Evolutionary conservation across 1,139 yeast genomes (phyloP).

Genomic region (Candida sp.): DNA sequence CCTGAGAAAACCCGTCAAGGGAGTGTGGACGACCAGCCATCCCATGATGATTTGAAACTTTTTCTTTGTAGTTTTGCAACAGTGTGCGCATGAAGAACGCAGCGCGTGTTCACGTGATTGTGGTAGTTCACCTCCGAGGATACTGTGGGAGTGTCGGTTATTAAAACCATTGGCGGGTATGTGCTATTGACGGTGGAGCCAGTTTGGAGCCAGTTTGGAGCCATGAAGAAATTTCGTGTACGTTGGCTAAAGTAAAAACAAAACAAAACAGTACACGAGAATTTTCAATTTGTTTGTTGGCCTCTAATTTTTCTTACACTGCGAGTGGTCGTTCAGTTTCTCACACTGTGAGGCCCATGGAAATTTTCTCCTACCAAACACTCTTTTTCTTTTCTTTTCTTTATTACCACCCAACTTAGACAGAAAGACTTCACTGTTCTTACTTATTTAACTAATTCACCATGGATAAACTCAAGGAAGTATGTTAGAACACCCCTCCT

Average conservation of each 20-base stretch:
- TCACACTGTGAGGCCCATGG: background rate
- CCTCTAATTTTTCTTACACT: background rate
- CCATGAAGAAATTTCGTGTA: background rate
- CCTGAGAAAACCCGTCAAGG: background rate
- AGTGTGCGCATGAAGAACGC: background rate
- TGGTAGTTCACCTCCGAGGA: too few species aligned
- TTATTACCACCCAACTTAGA: too few species aligned
- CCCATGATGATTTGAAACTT: background rate
- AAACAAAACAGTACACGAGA: background rate
- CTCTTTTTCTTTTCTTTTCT: background rate
- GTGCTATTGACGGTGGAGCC: too few species aligned
- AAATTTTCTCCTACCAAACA: conserved; percentile 1
- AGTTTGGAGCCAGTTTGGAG: background rate
- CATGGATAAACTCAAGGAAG: conserved; percentile 58
- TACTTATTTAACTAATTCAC: conserved; percentile 7
- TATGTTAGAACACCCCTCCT: conserved; percentile 27
- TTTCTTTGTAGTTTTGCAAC: too few species aligned
- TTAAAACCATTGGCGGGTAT: too few species aligned
- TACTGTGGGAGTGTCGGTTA: too few species aligned
- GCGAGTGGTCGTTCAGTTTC: background rate
- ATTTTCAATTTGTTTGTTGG: background rate
- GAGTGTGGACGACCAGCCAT: background rate
- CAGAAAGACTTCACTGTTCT: background rate
- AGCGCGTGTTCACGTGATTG: background rate
- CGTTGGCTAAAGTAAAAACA: background rate